phyloP scores from a whole-genome alignment of 768 basidiomycete species.

The Termitomyces sp. region DNA sequence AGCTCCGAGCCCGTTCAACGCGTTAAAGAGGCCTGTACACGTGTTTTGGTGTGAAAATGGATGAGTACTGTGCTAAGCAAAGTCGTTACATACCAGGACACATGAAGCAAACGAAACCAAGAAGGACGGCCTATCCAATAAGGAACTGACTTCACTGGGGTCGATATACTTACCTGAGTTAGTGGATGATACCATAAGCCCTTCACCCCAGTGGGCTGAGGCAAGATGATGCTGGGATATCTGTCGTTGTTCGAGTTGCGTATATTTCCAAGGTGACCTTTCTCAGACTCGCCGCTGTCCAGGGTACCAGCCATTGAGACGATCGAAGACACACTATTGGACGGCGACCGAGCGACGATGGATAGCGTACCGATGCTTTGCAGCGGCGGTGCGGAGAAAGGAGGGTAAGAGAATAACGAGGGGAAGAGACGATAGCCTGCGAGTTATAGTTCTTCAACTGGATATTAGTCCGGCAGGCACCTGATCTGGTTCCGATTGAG shows the following conservation, averaged over 20 bases:
- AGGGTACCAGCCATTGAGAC: conserved; percentile 4
- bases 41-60: background rate
- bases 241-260: conserved; percentile 18
- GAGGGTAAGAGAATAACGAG: conserved; percentile 1
- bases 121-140: conserved; percentile 33
- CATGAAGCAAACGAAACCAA: conserved; percentile 60
- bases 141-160: background rate
- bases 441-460: conserved; percentile 14
- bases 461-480: conserved; percentile 11
- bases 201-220: conserved; percentile 36
- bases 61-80: background rate
- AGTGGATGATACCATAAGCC: conserved; percentile 50
- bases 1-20: conserved; percentile 59
- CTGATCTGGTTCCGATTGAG: conserved; percentile 10
- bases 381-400: background rate
- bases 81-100: conserved; percentile 33
- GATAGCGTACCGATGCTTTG: background rate
- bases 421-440: conserved; percentile 2
- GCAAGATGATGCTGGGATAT: conserved; percentile 10
- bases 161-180: conserved; percentile 36
- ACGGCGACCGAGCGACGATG: background rate
- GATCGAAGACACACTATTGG: background rate
- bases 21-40: conserved; percentile 56
- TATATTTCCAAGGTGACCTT: conserved; percentile 10
- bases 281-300: conserved; percentile 14